phyloP scores from a whole-genome alignment of 2,329 filamentous ascomycete genomes.

The Neonectria coccinea region DNA sequence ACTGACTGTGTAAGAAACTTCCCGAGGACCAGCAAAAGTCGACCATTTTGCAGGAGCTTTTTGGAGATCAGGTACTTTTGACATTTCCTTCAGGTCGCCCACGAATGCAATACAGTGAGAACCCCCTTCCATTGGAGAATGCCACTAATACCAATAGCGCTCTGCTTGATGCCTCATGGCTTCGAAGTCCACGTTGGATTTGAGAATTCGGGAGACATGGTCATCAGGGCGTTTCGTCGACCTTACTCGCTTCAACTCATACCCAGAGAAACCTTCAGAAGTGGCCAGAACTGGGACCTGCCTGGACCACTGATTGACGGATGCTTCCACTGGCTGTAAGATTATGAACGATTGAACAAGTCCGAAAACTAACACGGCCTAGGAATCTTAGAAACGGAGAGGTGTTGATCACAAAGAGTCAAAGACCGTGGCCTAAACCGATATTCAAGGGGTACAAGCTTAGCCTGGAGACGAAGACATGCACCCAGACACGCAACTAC shows the following conservation, averaged over 20 bases:
- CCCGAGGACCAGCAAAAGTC: slow-evolving; percentile 60
- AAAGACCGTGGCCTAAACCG: slow-evolving; percentile 35
- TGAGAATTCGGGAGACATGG: slow-evolving; percentile 39
- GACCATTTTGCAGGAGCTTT: slow-evolving; percentile 59
- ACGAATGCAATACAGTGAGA: slow-evolving; percentile 64
- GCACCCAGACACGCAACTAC: slow-evolving; percentile 16
- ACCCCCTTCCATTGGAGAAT: background rate
- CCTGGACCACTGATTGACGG: slow-evolving; percentile 61
- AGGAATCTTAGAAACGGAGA: slow-evolving; percentile 37
- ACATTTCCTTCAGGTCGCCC: slow-evolving; percentile 62
- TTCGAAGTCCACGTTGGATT: slow-evolving; percentile 66
- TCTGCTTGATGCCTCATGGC: slow-evolving; percentile 24
- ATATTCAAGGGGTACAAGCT: slow-evolving; percentile 28
- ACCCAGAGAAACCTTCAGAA: slow-evolving; percentile 32
- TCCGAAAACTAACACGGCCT: too few relatives aligned
- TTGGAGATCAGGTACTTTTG: slow-evolving; percentile 64
- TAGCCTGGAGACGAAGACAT: slow-evolving; percentile 27
- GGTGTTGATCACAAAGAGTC: slow-evolving; percentile 35
- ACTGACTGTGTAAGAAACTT: slow-evolving; percentile 53
- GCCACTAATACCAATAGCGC: background rate
- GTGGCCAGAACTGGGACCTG: slow-evolving; percentile 54
- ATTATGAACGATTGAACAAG: background rate
- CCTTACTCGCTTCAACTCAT: slow-evolving; percentile 39
- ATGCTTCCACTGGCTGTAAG: slow-evolving; percentile 68
- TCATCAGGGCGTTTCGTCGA: slow-evolving; percentile 41